Evolutionary conservation across 2,329 filamentous ascomycete species (phyloP), one percentile per base, ranked within the genome.

Genomic region (Monilinia polystroma): DNA sequence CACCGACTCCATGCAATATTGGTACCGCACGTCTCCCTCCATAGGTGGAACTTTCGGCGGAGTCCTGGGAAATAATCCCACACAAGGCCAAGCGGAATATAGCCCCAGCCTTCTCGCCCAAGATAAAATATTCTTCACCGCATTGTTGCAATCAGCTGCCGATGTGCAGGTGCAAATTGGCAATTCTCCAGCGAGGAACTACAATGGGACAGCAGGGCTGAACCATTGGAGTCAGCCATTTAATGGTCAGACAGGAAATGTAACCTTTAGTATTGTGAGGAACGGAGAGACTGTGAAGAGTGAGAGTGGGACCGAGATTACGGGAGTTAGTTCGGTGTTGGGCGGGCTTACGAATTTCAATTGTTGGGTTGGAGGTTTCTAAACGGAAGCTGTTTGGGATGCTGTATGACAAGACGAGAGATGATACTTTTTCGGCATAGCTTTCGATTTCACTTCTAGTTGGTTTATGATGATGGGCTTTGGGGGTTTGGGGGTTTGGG

Each of bases 11-110:
- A 74, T 81, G 62, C 73, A 77, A 52, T 80, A 76, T 72, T 82
- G 80, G 80, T 81, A 82, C 70, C 78, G 79, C 49, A 75, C 75
- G 7, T 73, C 76, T 14, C 78, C 78, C 6, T 75, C 72, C 4
- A 63, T 68, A 1, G 74, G 75, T 0, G 78, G 79, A 11, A 70
- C 59, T 3, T 73, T 73, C 3, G 76, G 77, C 23, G 76, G 74
- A 14, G 78, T 78, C 1, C 73, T 74, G 0, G 78, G 73, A 18
- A 73, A 74, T 43, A 68, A 70, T 35, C 77, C 68, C 45, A 70
- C 56, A 41, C 71, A 69, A 67, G 69, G 55, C 41, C 72, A 67
- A 66, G 56, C 56, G 35, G 72, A 67, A 67, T 63, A 64, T 53
- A 72, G 43, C 52, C 73, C 64, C 63, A 75, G 47, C 70, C 73